Evolutionary conservation across 331 rosid species (phyloP).

Genomic region (Malus hybrid): DNA sequence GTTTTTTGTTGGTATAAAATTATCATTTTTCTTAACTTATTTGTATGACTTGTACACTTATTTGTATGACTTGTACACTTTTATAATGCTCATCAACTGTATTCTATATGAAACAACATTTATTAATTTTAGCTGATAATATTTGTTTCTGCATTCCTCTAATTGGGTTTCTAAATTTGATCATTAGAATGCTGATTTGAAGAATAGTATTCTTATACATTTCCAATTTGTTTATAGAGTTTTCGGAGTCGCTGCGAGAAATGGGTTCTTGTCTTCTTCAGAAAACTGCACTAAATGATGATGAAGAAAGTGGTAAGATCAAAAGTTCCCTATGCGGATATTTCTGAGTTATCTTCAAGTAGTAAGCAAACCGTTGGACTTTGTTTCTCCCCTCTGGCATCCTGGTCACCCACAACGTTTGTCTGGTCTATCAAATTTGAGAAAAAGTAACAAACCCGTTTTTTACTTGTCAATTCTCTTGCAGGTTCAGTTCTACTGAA

Average conservation of each 20-base stretch:
- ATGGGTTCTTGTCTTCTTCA: slow-evolving; percentile 93
- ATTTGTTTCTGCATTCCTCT: not conserved
- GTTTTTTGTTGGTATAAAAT: too few species aligned
- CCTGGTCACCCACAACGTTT: not conserved
- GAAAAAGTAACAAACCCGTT: not conserved
- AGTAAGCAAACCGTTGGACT: not conserved
- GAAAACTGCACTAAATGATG: slow-evolving; percentile 87
- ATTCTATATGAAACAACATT: not conserved
- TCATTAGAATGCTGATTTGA: not conserved
- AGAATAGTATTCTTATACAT: not conserved
- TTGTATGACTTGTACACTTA: not conserved
- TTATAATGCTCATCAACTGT: too few species aligned
- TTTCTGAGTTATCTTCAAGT: not conserved
- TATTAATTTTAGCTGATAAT: not conserved
- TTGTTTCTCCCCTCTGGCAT: not conserved
- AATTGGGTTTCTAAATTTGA: not conserved
- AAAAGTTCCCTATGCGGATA: not conserved
- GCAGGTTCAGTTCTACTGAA: slow-evolving; percentile 75
- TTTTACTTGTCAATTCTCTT: slow-evolving; percentile 1
- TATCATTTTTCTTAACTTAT: not conserved
- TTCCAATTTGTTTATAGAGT: slow-evolving; percentile 43
- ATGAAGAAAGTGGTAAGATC: slow-evolving; percentile 77
- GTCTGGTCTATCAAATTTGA: not conserved
- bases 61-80: not conserved
- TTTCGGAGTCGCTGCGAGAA: slow-evolving; percentile 80